Evolutionary conservation across 768 basidiomycete species (phyloP).

Genomic region (Punctularia strigosozonata): DNA sequence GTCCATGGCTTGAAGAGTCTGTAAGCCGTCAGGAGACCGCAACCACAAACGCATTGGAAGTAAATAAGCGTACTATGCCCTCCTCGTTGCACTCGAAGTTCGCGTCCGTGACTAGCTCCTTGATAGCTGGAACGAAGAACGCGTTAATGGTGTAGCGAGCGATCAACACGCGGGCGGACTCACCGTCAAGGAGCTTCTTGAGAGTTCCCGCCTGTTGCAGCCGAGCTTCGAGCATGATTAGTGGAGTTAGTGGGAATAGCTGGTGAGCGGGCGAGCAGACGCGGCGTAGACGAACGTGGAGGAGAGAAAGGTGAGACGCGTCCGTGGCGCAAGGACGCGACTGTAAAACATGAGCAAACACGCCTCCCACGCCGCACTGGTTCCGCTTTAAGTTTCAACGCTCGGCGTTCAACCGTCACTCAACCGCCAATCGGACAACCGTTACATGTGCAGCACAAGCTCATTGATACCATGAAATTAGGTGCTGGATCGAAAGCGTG

Average conservation of each 20-base stretch:
- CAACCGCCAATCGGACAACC: too few species aligned
- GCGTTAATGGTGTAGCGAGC: neutral
- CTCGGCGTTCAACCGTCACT: too few species aligned
- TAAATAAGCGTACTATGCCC: constrained; percentile 55
- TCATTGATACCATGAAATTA: too few species aligned
- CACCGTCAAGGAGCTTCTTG: constrained; percentile 91
- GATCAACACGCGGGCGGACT: constrained; percentile 12
- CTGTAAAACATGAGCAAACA: too few species aligned
- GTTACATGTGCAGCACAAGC: too few species aligned
- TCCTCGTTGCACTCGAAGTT: constrained; percentile 97
- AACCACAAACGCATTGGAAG: neutral
- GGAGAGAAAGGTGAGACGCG: too few species aligned
- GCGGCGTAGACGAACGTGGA: neutral
- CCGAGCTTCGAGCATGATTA: constrained; percentile 85
- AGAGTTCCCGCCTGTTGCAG: constrained; percentile 78
- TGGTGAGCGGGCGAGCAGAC: neutral
- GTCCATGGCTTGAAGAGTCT: constrained; percentile 97
- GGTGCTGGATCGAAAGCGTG: too few species aligned
- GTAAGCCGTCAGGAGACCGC: neutral
- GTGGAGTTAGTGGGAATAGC: too few species aligned
- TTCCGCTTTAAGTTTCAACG: too few species aligned
- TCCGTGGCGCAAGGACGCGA: too few species aligned
- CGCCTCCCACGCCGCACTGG: too few species aligned
- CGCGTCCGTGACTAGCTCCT: constrained; percentile 94
- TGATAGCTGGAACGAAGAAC: constrained; percentile 55